Conservation (phyloP, 441 rosid species). For the Eruca vesicaria region DNA sequence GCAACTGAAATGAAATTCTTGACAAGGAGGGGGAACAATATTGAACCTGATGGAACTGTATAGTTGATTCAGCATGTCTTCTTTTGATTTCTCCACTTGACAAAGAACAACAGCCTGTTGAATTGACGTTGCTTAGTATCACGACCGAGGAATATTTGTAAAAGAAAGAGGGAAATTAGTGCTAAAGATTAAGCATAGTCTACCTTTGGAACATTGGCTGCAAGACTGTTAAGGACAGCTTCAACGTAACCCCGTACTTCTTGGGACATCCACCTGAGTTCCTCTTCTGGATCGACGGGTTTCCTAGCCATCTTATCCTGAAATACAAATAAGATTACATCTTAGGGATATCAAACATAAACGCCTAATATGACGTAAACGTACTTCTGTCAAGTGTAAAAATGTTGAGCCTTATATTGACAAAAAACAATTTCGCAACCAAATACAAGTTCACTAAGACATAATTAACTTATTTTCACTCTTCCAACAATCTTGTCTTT, state of each 20-base stretch:
- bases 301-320: slow-evolving; percentile 93
- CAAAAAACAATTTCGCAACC: background rate
- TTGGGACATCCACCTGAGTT: slow-evolving; percentile 99
- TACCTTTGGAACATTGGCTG: slow-evolving; percentile 99
- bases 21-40: slow-evolving; percentile 1
- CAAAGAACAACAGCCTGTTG: slow-evolving; percentile 99
- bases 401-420: background rate
- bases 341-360: background rate
- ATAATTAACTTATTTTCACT: no score
- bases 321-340: slow-evolving; percentile 3
- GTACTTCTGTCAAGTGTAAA: background rate
- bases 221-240: slow-evolving; percentile 99
- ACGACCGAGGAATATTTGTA: background rate
- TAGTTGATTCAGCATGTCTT: slow-evolving; percentile 97
- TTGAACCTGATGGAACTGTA: slow-evolving; percentile 90
- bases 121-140: slow-evolving; percentile 27
- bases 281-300: slow-evolving; percentile 99
- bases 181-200: slow-evolving; percentile 21
- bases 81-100: slow-evolving; percentile 99
- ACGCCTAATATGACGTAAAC: background rate
- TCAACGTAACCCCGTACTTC: slow-evolving; percentile 99
- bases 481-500: no score
- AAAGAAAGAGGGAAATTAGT: background rate
- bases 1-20: background rate
- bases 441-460: background rate